A percentile compares a stretch with the other conserved stretches of the same genome.
Conservation (phyloP, 371 early-diverging fungal genomes). For the Circinella minor region DNA sequence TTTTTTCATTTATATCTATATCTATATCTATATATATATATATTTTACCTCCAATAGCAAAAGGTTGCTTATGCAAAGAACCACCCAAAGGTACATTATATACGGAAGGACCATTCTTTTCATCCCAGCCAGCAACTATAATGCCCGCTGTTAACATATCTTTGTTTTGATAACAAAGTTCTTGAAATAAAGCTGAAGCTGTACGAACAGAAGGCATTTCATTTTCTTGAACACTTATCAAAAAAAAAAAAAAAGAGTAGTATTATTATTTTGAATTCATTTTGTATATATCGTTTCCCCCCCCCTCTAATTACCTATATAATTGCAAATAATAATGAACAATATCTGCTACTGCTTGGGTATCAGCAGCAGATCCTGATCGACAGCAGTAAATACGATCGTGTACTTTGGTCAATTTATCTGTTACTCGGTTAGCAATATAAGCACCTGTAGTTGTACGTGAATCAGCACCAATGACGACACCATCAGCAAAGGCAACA, state of each 20-base stretch:
- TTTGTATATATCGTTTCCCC: not conserved
- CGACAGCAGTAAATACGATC: conserved; percentile 98
- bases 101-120: conserved; percentile 89
- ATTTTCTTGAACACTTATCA: conserved; percentile 86
- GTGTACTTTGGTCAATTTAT: conserved; percentile 98
- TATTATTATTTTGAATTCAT: not conserved
- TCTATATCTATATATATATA: not conserved
- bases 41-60: conserved; percentile 89
- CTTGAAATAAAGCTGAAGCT: conserved; percentile 94
- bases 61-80: conserved; percentile 90
- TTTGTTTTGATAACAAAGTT: conserved; percentile 96
- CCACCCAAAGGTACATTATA: conserved; percentile 97
- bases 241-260: too few relatives aligned
- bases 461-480: conserved; percentile 99
- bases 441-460: conserved; percentile 98
- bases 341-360: conserved; percentile 98
- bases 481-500: conserved; percentile 93
- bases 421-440: conserved; percentile 97
- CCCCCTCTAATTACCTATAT: conserved; percentile 65
- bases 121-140: conserved; percentile 99
- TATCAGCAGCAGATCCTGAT: conserved; percentile 99
- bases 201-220: conserved; percentile 87
- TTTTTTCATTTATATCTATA: not conserved
- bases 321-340: conserved; percentile 93
- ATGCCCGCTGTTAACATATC: conserved; percentile 93